Conservation (phyloP, 2,329 filamentous ascomycete genomes). For the Elsinoe australis region DNA sequence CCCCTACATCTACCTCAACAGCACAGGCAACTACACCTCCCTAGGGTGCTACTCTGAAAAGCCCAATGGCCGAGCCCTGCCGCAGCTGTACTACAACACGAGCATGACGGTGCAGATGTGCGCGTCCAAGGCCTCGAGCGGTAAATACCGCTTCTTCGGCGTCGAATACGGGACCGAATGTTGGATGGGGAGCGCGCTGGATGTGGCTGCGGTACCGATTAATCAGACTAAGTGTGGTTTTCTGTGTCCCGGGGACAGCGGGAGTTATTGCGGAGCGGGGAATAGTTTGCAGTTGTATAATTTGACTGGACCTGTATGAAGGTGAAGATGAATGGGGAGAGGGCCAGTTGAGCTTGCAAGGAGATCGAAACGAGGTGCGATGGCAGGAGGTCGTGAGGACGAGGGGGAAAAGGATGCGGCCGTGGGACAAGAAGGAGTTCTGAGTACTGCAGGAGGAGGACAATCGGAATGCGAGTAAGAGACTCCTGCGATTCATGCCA, state of each 20-base stretch:
- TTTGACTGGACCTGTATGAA: background rate
- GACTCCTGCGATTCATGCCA: no score
- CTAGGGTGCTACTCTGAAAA: constrained; percentile 20
- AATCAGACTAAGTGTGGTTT: constrained; percentile 23
- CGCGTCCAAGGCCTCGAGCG: constrained; percentile 4
- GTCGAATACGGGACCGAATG: constrained; percentile 20
- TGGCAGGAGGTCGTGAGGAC: no score
- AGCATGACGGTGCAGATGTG: constrained; percentile 19
- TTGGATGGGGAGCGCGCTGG: constrained; percentile 18
- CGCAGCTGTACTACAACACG: constrained; percentile 12
- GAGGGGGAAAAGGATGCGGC: no score
- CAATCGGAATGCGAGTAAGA: no score
- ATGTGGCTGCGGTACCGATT: background rate
- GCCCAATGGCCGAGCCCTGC: constrained; percentile 17
- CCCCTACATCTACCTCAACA: constrained; percentile 11
- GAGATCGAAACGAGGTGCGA: no score
- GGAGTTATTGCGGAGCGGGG: constrained; percentile 27
- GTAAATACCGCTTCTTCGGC: constrained; percentile 19
- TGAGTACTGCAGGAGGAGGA: no score
- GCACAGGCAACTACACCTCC: constrained; percentile 14
- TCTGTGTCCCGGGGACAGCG: constrained; percentile 24
- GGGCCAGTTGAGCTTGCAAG: no score
- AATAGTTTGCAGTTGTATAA: constrained; percentile 20
- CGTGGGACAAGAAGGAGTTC: no score
- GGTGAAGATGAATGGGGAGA: background rate